These are phyloP conservation scores for Sarocladiaceae sp. DNA, from an alignment of 2,329 filamentous ascomycete genomes.

Conservation along the genomic window DNA sequence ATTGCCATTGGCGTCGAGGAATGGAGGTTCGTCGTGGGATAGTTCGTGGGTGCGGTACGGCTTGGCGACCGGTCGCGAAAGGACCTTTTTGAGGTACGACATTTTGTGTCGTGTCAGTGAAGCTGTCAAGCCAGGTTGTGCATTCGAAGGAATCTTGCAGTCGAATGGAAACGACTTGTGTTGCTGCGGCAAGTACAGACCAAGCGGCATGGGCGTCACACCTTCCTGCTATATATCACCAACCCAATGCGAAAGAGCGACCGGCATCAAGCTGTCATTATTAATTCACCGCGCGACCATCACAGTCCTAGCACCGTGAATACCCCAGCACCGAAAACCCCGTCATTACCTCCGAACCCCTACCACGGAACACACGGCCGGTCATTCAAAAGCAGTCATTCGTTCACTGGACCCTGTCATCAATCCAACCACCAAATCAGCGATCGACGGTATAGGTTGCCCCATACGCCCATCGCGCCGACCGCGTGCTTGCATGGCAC, in stretches of 20 bases:
- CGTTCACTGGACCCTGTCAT: too few relatives aligned
- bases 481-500: background rate
- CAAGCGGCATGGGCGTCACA: too few relatives aligned
- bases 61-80: slow-evolving; percentile 7
- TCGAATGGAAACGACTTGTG: background rate
- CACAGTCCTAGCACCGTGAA: too few relatives aligned
- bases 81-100: background rate
- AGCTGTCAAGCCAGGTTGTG: too few relatives aligned
- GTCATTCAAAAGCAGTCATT: too few relatives aligned
- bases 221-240: too few relatives aligned
- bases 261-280: too few relatives aligned
- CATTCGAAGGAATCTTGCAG: background rate
- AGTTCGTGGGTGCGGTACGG: slow-evolving; percentile 4
- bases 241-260: too few relatives aligned
- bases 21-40: background rate
- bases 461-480: background rate
- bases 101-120: too few relatives aligned
- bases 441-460: background rate
- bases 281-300: too few relatives aligned
- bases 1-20: slow-evolving; percentile 9
- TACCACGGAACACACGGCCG: background rate
- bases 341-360: background rate
- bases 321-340: too few relatives aligned
- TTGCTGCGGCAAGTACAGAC: too few relatives aligned
- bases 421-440: background rate